These are phyloP conservation scores for Kurtzmaniella quercitrusa DNA, from an alignment of 1,139 yeast genomes.

Conservation along the genomic window DNA sequence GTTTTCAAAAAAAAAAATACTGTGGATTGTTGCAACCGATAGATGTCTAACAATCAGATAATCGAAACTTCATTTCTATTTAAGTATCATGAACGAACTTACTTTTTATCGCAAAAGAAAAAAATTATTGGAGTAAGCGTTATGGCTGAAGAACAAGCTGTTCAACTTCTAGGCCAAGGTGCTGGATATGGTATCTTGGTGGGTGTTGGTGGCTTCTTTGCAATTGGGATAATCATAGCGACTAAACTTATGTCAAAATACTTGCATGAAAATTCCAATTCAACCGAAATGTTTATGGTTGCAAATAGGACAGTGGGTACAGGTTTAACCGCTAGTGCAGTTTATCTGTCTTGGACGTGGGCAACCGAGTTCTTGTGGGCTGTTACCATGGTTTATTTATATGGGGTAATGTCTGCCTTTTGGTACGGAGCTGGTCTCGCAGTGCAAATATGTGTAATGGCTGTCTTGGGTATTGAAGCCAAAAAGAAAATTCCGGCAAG, in stretches of 20 bases:
- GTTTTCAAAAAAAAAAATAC: too few relatives aligned
- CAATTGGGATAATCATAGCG: conserved; percentile 25
- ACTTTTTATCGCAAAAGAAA: not conserved
- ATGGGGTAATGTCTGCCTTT: conserved; percentile 25
- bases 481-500: conserved; percentile 28
- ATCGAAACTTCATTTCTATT: not conserved
- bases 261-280: conserved; percentile 23
- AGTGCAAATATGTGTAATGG: conserved; percentile 27
- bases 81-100: not conserved
- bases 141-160: conserved; percentile 1
- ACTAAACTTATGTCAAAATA: conserved; percentile 22
- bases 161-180: conserved; percentile 17
- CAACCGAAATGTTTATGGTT: conserved; percentile 29
- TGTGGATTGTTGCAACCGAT: not conserved
- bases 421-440: conserved; percentile 28
- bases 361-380: conserved; percentile 28
- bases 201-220: conserved; percentile 29
- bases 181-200: conserved; percentile 28
- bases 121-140: not conserved
- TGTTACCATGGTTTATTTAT: conserved; percentile 23
- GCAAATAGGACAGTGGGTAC: conserved; percentile 26
- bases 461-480: conserved; percentile 25
- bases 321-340: conserved; percentile 25
- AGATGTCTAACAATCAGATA: not conserved
- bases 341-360: conserved; percentile 29